These are phyloP conservation scores for Smittium mucronatum DNA, from an alignment of 371 early-diverging fungal genomes.

Conservation along the genomic window DNA sequence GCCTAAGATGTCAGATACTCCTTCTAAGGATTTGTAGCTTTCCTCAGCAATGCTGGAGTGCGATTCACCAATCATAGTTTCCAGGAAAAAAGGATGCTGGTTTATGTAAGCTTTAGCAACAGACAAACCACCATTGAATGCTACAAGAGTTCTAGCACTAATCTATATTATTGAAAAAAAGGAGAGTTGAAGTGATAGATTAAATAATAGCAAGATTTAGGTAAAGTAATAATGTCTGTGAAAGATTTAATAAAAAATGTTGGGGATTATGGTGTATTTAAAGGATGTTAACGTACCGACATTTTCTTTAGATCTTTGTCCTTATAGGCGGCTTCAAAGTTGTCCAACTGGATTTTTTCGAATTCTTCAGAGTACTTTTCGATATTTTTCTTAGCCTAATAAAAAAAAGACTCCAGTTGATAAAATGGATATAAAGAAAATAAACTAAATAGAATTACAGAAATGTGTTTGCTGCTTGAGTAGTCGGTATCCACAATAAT, in stretches of 20 bases:
- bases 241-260: no score
- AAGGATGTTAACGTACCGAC: constrained; percentile 31
- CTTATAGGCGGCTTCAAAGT: constrained; percentile 74
- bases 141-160: constrained; percentile 61
- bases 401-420: not conserved
- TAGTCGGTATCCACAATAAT: constrained; percentile 82
- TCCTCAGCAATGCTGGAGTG: constrained; percentile 30
- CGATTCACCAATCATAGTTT: constrained; percentile 55
- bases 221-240: no score
- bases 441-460: not conserved
- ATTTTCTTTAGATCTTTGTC: constrained; percentile 45
- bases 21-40: constrained; percentile 28
- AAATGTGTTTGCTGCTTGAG: constrained; percentile 43
- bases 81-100: constrained; percentile 90
- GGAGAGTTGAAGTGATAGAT: not conserved
- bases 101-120: constrained; percentile 89
- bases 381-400: constrained; percentile 47
- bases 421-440: not conserved
- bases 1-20: constrained; percentile 36
- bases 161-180: not conserved
- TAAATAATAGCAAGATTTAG: no score
- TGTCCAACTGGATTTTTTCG: constrained; percentile 73
- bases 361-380: constrained; percentile 85
- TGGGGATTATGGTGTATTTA: not conserved
- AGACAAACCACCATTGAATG: constrained; percentile 91